These are phyloP conservation scores for Aspergillus amoenus DNA, from an alignment of 2,329 filamentous ascomycete genomes.

Conservation along the genomic window DNA sequence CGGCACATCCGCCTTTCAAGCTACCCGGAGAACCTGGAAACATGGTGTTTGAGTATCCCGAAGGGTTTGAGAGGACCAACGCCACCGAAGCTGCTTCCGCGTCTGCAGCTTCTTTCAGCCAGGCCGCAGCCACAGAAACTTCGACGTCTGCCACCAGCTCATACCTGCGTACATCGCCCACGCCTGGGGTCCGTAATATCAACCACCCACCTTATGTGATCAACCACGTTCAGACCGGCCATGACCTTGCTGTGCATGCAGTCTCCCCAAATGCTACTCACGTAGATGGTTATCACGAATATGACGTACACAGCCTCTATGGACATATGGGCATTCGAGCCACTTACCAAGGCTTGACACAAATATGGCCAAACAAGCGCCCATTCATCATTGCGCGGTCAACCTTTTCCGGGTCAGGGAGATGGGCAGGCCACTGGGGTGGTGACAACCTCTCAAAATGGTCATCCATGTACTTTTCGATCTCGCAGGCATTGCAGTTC, in stretches of 20 bases:
- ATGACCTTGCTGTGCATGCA: conserved; percentile 70
- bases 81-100: conserved; percentile 64
- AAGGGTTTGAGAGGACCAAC: conserved; percentile 69
- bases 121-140: conserved; percentile 43
- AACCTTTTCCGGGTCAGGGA: conserved; percentile 75
- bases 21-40: conserved; percentile 66
- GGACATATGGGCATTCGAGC: conserved; percentile 74
- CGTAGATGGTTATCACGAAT: conserved; percentile 69
- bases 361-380: conserved; percentile 65
- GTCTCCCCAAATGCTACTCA: conserved; percentile 77
- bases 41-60: conserved; percentile 62
- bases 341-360: conserved; percentile 69
- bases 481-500: conserved; percentile 75
- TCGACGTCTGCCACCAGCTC: conserved; percentile 38
- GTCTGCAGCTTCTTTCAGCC: conserved; percentile 54
- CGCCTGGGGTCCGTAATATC: conserved; percentile 63
- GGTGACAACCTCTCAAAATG: conserved; percentile 72
- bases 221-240: conserved; percentile 63
- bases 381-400: conserved; percentile 83
- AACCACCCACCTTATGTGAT: conserved; percentile 75
- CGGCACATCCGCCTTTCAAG: conserved; percentile 64
- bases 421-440: conserved; percentile 79
- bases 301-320: conserved; percentile 80
- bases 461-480: conserved; percentile 73
- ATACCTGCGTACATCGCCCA: conserved; percentile 61